These are phyloP conservation scores for Cyberlindnera saturnus DNA, from an alignment of 805 yeast genomes.

Conservation along the genomic window DNA sequence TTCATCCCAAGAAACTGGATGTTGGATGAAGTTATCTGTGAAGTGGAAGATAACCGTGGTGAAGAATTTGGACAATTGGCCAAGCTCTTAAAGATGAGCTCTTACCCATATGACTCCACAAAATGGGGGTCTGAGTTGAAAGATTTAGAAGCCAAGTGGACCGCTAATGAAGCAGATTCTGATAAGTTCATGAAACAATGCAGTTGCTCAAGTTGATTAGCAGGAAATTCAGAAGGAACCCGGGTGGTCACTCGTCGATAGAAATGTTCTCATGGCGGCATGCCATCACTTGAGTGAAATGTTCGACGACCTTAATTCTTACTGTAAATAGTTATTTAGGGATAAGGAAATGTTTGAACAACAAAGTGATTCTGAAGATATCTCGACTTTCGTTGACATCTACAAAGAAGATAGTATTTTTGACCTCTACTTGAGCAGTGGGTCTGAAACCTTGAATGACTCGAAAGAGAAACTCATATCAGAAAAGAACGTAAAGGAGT, in stretches of 20 bases:
- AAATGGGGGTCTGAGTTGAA: conserved; percentile 65
- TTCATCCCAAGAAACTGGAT: conserved; percentile 86
- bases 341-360: no score
- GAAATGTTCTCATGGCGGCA: conserved; percentile 1
- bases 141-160: conserved; percentile 54
- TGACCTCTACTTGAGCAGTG: no score
- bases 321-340: no score
- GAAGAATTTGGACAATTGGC: conserved; percentile 46
- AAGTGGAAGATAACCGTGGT: conserved; percentile 43
- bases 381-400: no score
- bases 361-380: no score
- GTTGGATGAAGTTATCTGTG: conserved; percentile 70
- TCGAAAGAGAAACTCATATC: no score
- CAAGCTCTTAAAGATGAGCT: conserved; percentile 64
- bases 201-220: conserved; percentile 51
- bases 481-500: no score
- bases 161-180: conserved; percentile 43
- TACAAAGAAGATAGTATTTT: no score
- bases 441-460: no score
- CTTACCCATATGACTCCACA: conserved; percentile 61
- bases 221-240: not conserved
- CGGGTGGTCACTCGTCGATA: not conserved
- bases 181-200: conserved; percentile 62
- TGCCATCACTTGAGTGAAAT: no score
- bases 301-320: no score